Base-by-base conservation (phyloP, 2,329 filamentous ascomycete genomes). In the Penicillium sp. region DNA sequence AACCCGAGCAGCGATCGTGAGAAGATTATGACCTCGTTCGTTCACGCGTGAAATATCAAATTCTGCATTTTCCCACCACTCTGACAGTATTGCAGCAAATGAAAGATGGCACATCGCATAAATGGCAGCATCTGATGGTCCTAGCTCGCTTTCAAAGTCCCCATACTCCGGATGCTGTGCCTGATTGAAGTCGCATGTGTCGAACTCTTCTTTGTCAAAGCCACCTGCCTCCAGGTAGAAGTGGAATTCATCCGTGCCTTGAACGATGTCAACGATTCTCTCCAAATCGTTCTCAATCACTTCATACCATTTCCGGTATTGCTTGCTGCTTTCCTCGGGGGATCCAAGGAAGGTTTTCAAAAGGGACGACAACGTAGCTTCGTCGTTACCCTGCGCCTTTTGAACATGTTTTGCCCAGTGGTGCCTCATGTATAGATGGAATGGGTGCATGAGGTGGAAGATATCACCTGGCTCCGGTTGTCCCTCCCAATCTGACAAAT, bases 71-170 rank as follows among this genome's bases (percentile, higher is more conserved):
- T 57, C 27, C 57, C 57, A 59, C 57, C 54, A 59, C 32, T 57
- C 54, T 16, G 44, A 37, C 6, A 59, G 38, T 21, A 54, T 52
- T 21, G 34, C 45, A 16, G 31, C 38, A 18, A 59, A 41, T 1
- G 54, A 38, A 37, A 59, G 52, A 3, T 47, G 57, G 29, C 54
- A 55, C 51, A 59, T 57, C n/a, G 57, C 51, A 35, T 57, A 57
- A 15, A 50, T 34, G 10, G 51, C 23, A 16, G n/a, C 5, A 10
- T 55, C 29, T 7, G 35, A 42, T 35, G 54, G 57, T 7, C 27
- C 29, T 13, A 57, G 16, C 31, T 59, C 57, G 21, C 51, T 41
- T 29, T 27, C 18, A 16, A 44, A 51, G 7, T 51, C 27, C 12
- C 29, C 6, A 8, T 18, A 23, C 21, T 32, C 44, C 18, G 44